Conservation (phyloP, 2,329 filamentous ascomycete species). For the Cytospora leucostoma region DNA sequence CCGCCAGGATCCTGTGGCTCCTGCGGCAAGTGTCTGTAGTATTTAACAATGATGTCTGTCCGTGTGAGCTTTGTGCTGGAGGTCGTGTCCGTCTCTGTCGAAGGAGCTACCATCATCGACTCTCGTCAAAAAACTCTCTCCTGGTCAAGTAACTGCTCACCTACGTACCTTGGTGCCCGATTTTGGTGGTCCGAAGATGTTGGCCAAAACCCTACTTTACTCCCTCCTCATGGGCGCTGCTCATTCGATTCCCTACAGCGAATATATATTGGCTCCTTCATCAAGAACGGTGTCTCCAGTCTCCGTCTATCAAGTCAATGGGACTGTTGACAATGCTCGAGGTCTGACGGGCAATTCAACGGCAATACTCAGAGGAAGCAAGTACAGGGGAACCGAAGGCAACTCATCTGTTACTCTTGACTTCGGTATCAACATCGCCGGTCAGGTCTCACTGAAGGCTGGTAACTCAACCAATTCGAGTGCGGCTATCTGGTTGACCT, state of each 20-base stretch:
- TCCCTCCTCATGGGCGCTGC: conserved; percentile 1
- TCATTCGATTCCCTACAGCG: conserved; percentile 20
- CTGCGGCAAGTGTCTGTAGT: background rate
- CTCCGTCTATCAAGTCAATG: conserved; percentile 27
- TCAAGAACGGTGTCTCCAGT: conserved; percentile 28
- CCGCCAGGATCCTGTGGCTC: background rate
- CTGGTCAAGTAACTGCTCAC: background rate
- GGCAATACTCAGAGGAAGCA: conserved; percentile 14
- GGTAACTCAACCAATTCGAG: conserved; percentile 29
- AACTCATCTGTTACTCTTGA: conserved; percentile 42
- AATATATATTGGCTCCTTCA: conserved; percentile 31
- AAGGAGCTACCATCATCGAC: background rate
- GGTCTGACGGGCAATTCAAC: conserved; percentile 30
- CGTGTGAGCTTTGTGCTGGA: background rate
- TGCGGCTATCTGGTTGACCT: conserved; percentile 42
- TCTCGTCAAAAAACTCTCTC: background rate
- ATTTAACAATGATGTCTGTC: conserved; percentile 5
- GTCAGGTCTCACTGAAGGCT: conserved; percentile 40
- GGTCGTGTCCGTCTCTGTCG: background rate
- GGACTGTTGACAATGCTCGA: conserved; percentile 28
- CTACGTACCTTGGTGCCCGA: background rate
- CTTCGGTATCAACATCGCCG: conserved; percentile 42
- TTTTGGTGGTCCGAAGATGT: conserved; percentile 6
- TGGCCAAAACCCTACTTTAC: background rate
- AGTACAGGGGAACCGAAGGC: background rate